phyloP scores from a whole-genome alignment of 371 early-diverging fungal species.

The Thermomucor indicae-seudaticae region DNA sequence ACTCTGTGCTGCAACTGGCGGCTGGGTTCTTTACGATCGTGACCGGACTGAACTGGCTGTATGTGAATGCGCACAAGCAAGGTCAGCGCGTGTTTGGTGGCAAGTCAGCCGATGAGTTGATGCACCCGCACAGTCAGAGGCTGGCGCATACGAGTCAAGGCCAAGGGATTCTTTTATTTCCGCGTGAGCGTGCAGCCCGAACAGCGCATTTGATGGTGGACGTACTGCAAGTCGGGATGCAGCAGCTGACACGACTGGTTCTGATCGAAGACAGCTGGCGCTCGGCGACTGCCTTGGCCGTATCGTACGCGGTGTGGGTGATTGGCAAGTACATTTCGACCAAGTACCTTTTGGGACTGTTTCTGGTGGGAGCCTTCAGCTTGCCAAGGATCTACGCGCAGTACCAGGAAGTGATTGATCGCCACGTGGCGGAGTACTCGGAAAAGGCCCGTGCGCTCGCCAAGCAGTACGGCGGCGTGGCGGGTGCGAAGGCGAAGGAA shows the following conservation, averaged over 20 bases:
- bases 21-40: constrained; percentile 46
- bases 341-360: constrained; percentile 46
- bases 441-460: constrained; percentile 24
- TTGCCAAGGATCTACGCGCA: constrained; percentile 51
- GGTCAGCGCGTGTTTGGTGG: constrained; percentile 34
- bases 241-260: constrained; percentile 45
- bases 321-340: constrained; percentile 53
- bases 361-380: constrained; percentile 42
- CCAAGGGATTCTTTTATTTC: constrained; percentile 24
- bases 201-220: constrained; percentile 38
- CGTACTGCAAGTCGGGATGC: constrained; percentile 41
- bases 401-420: constrained; percentile 48
- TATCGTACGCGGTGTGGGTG: constrained; percentile 53
- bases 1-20: constrained; percentile 50
- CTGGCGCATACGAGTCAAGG: constrained; percentile 23
- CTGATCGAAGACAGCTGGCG: constrained; percentile 53
- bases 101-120: constrained; percentile 30
- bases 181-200: constrained; percentile 37
- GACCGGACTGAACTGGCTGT: constrained; percentile 49
- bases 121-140: constrained; percentile 39
- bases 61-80: constrained; percentile 50
- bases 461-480: constrained; percentile 29
- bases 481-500: constrained; percentile 24
- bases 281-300: constrained; percentile 39
- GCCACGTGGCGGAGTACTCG: constrained; percentile 39